Percentiles rank a stretch among this genome's conserved stretches.
Conservation (phyloP, 352 stramenopile species). For the Peronospora belbahrii region DNA sequence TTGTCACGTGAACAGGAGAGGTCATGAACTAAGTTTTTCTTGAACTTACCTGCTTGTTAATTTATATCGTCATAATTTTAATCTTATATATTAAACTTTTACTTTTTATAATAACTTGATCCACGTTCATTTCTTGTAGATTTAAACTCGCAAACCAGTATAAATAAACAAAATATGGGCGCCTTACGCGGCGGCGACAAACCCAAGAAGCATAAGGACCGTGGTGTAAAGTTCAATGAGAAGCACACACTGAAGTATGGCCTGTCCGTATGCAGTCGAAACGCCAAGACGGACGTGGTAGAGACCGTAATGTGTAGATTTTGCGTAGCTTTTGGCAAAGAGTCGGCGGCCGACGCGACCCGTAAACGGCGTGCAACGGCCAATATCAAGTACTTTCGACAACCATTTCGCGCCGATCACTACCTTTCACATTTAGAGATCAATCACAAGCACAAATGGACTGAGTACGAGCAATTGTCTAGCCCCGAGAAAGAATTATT, state of each 20-base stretch:
- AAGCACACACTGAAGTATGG: slow-evolving; percentile 67
- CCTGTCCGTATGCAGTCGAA: slow-evolving; percentile 53
- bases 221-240: slow-evolving; percentile 56
- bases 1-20: too few relatives aligned
- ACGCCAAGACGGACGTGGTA: slow-evolving; percentile 38
- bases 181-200: slow-evolving; percentile 18
- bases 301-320: slow-evolving; percentile 74
- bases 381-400: slow-evolving; percentile 71
- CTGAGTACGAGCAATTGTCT: slow-evolving; percentile 47
- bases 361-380: slow-evolving; percentile 53
- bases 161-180: slow-evolving; percentile 23
- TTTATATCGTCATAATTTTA: too few relatives aligned
- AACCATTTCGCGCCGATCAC: slow-evolving; percentile 59
- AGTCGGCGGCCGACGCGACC: slow-evolving; percentile 36
- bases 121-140: too few relatives aligned
- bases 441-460: slow-evolving; percentile 59
- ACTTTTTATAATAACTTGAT: too few relatives aligned
- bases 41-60: too few relatives aligned
- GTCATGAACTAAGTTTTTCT: too few relatives aligned
- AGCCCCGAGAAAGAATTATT: slow-evolving; percentile 51
- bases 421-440: slow-evolving; percentile 64
- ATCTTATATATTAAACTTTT: too few relatives aligned
- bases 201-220: slow-evolving; percentile 50
- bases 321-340: slow-evolving; percentile 63
- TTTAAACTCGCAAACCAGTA: too few relatives aligned